A percentile compares a stretch with the other conserved stretches of the same genome.
Conservation (phyloP, 2,329 filamentous ascomycete species). For the Incumbomyces lentus region DNA sequence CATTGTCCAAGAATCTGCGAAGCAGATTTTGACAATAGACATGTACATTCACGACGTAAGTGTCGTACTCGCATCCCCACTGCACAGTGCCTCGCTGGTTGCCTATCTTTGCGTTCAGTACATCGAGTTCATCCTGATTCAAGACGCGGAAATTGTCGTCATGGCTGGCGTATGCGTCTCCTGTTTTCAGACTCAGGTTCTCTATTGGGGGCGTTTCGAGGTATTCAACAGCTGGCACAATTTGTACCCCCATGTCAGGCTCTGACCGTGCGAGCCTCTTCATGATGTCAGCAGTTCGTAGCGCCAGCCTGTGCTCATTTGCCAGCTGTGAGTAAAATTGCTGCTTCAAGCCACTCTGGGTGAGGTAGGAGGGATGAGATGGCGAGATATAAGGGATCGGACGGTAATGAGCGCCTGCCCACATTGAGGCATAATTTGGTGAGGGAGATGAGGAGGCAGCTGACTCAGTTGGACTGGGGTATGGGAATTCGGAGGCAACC, state of each 20-base stretch:
- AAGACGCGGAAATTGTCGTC: constrained; percentile 30
- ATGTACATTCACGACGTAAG: constrained; percentile 34
- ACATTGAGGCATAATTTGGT: constrained; percentile 36
- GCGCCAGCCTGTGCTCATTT: constrained; percentile 28
- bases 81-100: constrained; percentile 22
- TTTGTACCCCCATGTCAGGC: constrained; percentile 29
- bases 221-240: constrained; percentile 32
- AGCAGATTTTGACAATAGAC: constrained; percentile 34
- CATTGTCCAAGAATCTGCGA: constrained; percentile 30
- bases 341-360: not conserved
- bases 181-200: constrained; percentile 20
- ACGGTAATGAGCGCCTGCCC: constrained; percentile 39
- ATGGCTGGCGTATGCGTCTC: constrained; percentile 21
- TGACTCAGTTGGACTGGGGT: not conserved
- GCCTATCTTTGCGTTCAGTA: not conserved
- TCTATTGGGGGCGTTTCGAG: constrained; percentile 28
- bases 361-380: not conserved
- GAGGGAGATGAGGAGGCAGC: constrained; percentile 22
- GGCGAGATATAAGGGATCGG: constrained; percentile 30
- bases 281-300: constrained; percentile 30
- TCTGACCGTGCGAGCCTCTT: constrained; percentile 26
- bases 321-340: constrained; percentile 21
- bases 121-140: constrained; percentile 23
- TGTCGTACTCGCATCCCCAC: constrained; percentile 33
- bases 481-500: constrained; percentile 32